Percentiles rank a stretch among this genome's conserved stretches.
Conservation (phyloP, 2,329 filamentous ascomycete species). For the Magnaporthiopsis rhizophila region DNA sequence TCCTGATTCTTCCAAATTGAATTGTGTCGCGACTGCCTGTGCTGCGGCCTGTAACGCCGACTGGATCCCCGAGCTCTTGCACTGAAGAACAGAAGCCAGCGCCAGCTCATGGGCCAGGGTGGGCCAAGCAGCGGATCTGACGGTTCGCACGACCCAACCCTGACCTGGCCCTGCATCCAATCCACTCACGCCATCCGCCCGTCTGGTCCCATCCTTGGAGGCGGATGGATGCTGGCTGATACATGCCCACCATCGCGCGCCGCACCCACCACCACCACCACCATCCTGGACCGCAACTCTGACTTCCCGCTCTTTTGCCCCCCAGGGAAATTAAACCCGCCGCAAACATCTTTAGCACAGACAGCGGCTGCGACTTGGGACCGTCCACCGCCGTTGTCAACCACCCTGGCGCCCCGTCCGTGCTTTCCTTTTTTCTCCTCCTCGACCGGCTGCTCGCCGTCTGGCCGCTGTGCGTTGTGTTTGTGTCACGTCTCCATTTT, state of each 20-base stretch:
- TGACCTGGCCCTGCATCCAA: background rate
- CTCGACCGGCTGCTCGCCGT: no score
- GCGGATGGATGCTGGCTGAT: background rate
- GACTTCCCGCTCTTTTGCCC: background rate
- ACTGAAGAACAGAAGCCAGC: background rate
- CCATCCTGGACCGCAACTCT: background rate
- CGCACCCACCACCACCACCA: background rate
- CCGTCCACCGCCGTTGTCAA: no score
- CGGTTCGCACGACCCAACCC: background rate
- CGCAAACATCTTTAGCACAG: background rate
- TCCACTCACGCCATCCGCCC: background rate
- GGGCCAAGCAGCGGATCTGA: background rate
- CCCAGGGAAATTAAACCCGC: background rate
- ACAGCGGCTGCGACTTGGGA: background rate
- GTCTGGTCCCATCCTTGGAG: background rate
- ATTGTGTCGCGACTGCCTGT: background rate
- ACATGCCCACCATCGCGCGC: background rate
- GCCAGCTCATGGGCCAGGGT: background rate
- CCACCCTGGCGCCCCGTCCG: no score
- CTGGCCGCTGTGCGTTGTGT: background rate
- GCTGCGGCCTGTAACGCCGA: background rate
- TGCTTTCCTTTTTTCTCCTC: no score
- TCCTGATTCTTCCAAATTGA: conserved; percentile 12
- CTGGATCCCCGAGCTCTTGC: background rate
- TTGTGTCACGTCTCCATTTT: background rate